These are phyloP conservation scores for Puya raimondii DNA, from an alignment of 176 grass and related monocot genomes.

Conservation along the genomic window DNA sequence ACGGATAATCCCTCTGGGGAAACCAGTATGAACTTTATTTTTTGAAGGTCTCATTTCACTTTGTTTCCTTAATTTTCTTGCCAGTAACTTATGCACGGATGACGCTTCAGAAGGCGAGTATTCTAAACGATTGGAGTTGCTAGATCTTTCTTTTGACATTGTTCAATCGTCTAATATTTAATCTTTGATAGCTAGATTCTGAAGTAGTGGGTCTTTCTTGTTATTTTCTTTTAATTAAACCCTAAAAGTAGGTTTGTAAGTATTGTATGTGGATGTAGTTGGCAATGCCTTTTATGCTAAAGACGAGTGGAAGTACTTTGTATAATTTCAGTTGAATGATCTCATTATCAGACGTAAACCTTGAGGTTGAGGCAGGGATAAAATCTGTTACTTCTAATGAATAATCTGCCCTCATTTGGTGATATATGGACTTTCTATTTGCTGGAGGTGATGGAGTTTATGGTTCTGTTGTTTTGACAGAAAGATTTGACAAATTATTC, in stretches of 20 bases:
- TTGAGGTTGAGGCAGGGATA: neutral
- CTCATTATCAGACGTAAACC: neutral
- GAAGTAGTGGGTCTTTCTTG: neutral
- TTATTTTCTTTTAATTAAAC: neutral
- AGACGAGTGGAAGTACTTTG: neutral
- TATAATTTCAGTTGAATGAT: neutral
- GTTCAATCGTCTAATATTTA: neutral
- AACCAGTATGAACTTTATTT: neutral
- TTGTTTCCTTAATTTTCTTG: conserved; percentile 6
- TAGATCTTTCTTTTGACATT: neutral
- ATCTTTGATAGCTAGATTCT: neutral
- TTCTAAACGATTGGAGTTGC: neutral
- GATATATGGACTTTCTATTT: neutral
- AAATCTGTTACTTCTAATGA: neutral
- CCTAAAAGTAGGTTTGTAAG: neutral
- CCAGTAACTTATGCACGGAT: conserved; percentile 5
- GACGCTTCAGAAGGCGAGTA: conserved; percentile 8
- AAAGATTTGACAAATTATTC: neutral
- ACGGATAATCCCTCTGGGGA: neutral
- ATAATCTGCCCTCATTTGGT: neutral
- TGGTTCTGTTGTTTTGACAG: neutral
- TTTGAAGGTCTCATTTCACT: neutral
- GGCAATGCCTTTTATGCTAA: neutral
- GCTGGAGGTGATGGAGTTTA: neutral
- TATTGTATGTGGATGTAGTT: neutral